Percentiles rank a stretch among this genome's conserved stretches.
Conservation (phyloP, 1,284 basidiomycete genomes). For the Sporisorium graminicola region DNA sequence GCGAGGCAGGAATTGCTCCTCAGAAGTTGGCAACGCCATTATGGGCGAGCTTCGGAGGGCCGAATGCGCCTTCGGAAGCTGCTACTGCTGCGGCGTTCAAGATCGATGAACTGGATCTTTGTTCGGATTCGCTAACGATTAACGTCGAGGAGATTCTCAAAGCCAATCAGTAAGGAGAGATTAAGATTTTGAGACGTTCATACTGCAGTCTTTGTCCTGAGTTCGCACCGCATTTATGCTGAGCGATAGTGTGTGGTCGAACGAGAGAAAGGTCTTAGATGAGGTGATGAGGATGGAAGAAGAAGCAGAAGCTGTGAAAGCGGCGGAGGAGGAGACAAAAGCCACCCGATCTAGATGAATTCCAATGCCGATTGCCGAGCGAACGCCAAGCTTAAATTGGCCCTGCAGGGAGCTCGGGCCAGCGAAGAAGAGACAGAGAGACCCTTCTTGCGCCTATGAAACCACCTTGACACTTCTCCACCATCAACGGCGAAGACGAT, state of each 20-base stretch:
- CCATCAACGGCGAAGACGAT: slow-evolving; percentile 1
- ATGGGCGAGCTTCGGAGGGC: neutral
- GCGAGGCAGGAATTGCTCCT: slow-evolving; percentile 71
- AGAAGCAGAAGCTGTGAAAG: neutral
- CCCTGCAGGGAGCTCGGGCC: slow-evolving; percentile 13
- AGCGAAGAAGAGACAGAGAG: neutral
- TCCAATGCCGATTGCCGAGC: neutral
- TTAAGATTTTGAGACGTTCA: neutral
- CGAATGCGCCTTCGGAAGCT: neutral
- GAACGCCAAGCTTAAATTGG: slow-evolving; percentile 1
- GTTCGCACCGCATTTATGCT: neutral
- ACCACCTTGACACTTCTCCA: neutral
- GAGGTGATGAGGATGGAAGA: slow-evolving; percentile 5
- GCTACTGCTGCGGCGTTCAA: neutral
- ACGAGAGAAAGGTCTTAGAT: neutral
- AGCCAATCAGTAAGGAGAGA: neutral
- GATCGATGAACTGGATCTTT: neutral
- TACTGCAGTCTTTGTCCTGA: neutral
- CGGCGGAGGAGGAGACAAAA: neutral
- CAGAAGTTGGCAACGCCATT: slow-evolving; percentile 50
- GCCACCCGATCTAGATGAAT: slow-evolving; percentile 3
- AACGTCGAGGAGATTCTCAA: neutral
- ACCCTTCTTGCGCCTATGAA: slow-evolving; percentile 2
- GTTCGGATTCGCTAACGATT: neutral
- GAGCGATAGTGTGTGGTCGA: neutral